Evolutionary conservation across 176 grass and related monocot genomes (phyloP), one percentile per base, ranked within the genome.

Genomic region (Chloris gayana): DNA sequence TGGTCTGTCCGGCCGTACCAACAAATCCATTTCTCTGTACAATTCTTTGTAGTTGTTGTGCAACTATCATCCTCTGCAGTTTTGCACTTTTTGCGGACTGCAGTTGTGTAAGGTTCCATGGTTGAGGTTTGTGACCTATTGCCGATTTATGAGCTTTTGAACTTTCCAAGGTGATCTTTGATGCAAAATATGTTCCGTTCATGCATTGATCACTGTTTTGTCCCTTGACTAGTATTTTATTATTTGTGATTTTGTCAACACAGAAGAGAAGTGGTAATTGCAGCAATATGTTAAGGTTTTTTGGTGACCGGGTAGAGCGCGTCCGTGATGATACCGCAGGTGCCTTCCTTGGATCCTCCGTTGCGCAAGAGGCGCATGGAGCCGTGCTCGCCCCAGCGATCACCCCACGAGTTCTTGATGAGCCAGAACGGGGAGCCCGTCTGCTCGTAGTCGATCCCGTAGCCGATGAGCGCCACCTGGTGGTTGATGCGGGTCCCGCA

Each of bases 401-500:
- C 13, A 1, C 89, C 92, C 92, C 89, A 94, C 0, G 86, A 89
- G 31, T 94, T 91, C 68, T 91, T 94, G 25, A 94, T 67, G 14
- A 89, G 89, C 91, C 91, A 93, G 32, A 83, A 90, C 34, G 41
- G 41, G 1, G 41, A 0, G 8, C 41, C 41, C 10, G 41, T 10
- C 41, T 44, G 1, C 25, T 21, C 15, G 37, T 26, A 24, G 54
- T 72, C 78, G 22, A 31, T 21, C 4, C 74, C 74, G 21, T 86
- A 90, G 26, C 83, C 83, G 0, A 90, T 80, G 1, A 74, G 24
- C 1, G 77, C 22, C 29, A 73, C 69, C 12, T 38, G 68, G n/a
- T 83, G 83, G n/a, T 24, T 53, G 4, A 70, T 14, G 0, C 22
- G 15, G 6, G 25, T 75, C 21, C 80, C 84, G 7, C 88, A 90